Evolutionary conservation across 106 monocot species (phyloP), one percentile per base, ranked within the genome.

Genomic region (Phalaenopsis equestris): DNA sequence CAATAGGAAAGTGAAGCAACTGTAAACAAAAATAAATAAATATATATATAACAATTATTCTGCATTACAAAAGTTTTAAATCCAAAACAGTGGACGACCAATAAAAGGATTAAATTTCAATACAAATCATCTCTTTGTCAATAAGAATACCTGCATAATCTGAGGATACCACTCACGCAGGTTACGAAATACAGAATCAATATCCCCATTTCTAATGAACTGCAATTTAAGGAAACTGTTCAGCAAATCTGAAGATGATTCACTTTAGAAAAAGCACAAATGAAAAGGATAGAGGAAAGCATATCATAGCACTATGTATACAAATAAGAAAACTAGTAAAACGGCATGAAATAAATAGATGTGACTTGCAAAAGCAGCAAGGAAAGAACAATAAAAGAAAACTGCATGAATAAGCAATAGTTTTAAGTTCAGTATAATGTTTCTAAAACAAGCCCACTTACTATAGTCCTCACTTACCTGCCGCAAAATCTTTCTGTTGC

Each of bases 141-240:
- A 74, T 15, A 18, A 48, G 17, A 30, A 24, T 91, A 98, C 97
- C 94, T 94, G 87, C 81, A 94, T 46, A 55, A 90, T 80, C 41
- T 89, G 86, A 77, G 98, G 94, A 85, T 94, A 93, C 98, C 92
- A 94, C 78, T 93, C 88, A 77, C 79, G 85, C 76, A 98, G 90
- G 36, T 84, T 89, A 21, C 67, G 45, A 78, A 98, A 89, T 74
- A 87, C 89, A 19, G 88, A 82, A 85, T 94, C 98, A 80, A 98
- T 93, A 70, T 98, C 84, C 23, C 98, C 98, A 85, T 70, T 86
- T 80, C 86, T 94, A 67, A 98, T 94, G 57, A 98, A 84, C 98
- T 98, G 86, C 85, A 88, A 47, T 42, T 79, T 64, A 36, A 84
- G 85, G 68, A 12, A 76, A 77, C 24, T 68, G 49, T 72, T 84